Percentiles rank a stretch among this genome's conserved stretches.
These are phyloP conservation scores for Aristolochia californica DNA, from an alignment of 164 flowering plant species.

Conservation along the genomic window DNA sequence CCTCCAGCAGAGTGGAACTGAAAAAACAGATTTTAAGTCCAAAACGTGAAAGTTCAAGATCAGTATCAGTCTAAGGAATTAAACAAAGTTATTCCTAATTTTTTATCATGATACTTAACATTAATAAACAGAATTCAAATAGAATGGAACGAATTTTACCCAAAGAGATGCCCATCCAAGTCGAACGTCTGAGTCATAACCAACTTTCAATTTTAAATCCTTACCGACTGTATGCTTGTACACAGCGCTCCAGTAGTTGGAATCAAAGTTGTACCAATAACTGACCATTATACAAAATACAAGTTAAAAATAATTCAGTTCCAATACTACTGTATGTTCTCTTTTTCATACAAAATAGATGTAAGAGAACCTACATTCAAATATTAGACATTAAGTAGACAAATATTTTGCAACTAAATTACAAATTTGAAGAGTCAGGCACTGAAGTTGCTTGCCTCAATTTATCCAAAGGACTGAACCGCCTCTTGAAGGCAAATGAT, in stretches of 20 bases:
- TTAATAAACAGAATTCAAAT: not conserved
- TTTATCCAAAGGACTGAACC: constrained; percentile 66
- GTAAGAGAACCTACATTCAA: not conserved
- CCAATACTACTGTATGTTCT: not conserved
- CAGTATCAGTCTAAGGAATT: not conserved
- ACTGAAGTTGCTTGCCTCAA: constrained; percentile 43
- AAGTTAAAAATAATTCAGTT: not conserved
- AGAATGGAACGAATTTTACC: constrained; percentile 34
- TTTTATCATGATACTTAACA: not conserved
- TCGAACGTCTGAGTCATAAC: constrained; percentile 86
- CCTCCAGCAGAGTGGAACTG: not conserved
- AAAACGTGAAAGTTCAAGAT: not conserved
- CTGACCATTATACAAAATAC: constrained; percentile 26
- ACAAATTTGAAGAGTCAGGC: too few species aligned
- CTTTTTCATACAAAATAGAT: not conserved
- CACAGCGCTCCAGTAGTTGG: constrained; percentile 73
- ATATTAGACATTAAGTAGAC: not conserved
- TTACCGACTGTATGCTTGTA: constrained; percentile 73
- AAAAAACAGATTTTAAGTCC: not conserved
- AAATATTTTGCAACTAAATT: too few species aligned
- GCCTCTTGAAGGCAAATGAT: constrained; percentile 90
- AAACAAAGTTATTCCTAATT: not conserved
- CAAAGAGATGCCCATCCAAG: constrained; percentile 95
- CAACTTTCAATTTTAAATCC: constrained; percentile 82
- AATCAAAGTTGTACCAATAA: constrained; percentile 72